Evolutionary conservation across 306 rosid species (phyloP).

Genomic region (Luffa aegyptiaca): DNA sequence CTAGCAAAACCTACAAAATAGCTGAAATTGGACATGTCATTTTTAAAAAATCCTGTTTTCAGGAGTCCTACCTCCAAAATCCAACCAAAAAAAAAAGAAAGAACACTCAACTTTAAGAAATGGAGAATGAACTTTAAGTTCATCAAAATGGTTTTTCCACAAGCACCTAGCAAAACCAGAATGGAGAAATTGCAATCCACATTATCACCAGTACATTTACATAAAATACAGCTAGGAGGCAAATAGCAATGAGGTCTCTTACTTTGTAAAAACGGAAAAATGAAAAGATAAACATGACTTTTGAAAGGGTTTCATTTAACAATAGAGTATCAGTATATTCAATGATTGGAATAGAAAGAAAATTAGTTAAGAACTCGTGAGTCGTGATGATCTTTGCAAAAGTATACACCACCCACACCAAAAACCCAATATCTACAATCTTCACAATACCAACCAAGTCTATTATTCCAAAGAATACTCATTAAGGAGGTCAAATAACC

Average conservation of each 20-base stretch:
- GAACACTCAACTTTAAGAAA: neutral
- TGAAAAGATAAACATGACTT: neutral
- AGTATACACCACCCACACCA: neutral
- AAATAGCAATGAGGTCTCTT: neutral
- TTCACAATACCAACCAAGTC: neutral
- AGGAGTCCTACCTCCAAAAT: neutral
- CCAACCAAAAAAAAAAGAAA: neutral
- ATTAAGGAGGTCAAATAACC: neutral
- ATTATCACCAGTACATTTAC: neutral
- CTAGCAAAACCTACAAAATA: neutral
- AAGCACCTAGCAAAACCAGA: neutral
- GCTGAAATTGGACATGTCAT: neutral
- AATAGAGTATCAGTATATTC: neutral
- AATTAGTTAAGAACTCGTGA: neutral
- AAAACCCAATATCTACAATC: neutral
- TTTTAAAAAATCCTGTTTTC: neutral
- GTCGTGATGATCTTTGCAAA: neutral
- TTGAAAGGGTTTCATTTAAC: neutral
- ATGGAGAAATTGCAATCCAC: neutral
- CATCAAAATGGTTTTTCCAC: neutral
- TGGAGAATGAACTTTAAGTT: neutral
- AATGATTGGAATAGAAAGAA: neutral
- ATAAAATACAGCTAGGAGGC: neutral
- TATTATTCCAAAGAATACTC: neutral
- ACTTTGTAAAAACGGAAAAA: neutral